Base-by-base conservation (phyloP, 2,329 filamentous ascomycete species). In the Bipolaris gigantea region DNA sequence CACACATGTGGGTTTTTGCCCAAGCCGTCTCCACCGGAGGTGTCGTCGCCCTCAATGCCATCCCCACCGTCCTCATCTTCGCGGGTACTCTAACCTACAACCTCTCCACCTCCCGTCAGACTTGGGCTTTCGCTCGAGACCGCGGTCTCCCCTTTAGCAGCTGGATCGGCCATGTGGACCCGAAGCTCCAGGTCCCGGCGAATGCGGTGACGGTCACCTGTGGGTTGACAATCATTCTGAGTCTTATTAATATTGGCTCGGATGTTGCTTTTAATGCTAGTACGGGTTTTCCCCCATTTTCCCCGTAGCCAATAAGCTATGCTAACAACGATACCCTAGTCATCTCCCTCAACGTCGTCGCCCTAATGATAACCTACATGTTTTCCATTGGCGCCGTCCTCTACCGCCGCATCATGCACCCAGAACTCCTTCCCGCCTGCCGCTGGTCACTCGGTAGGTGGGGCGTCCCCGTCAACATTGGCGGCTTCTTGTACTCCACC, bases 371-470 rank as follows among this genome's bases (percentile, higher is more conserved):
- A 9, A 75, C 75, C 11, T 79, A 78, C 65, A 65, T 73, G 40
- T 65, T 78, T 50, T 70, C 65, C 18, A 77, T 78, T 50, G 71
- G 72, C 49, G 73, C 72, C 51, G 70, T 79, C 8, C 65, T 77
- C 18, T 75, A 72, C 56, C 67, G 73, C 33, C 72, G 75, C 38
- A 57, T 77, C 41, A 65, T 63, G 21, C 65, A 72, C 15, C 73
- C 73, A 0, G 69, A 73, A 44, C 67, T 72, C 5, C 67, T 79
- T 5, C 74, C 75, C 11, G 51, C 59, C 41, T 72, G 72, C 44
- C 64, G 69, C 25, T 78, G 73, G 73, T 73, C 67, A 15, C 69
- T 78, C 6, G 76, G 76, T 18, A 61, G 55, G 33, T 76, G 62
- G 62, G 75, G 75, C 8, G 56, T 76, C 1, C 62, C 69, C 2